These are phyloP conservation scores for Mediolabrus comicus DNA, from an alignment of 108 stramenopile genomes.

Conservation along the genomic window DNA sequence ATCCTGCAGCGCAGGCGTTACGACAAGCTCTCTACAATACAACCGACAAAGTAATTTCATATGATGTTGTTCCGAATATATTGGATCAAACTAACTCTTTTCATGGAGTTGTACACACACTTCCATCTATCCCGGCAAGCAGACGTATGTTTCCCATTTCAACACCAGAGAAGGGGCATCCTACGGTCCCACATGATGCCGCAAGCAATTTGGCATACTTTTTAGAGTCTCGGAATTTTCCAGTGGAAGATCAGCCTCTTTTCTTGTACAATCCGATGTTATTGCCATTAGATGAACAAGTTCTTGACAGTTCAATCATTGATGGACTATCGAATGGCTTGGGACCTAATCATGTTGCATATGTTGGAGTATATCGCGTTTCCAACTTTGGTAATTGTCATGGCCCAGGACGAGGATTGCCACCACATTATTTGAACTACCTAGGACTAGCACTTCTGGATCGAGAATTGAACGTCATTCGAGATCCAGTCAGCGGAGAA, in stretches of 20 bases:
- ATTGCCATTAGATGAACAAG: slow-evolving; percentile 22
- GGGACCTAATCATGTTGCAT: neutral
- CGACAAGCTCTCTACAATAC: neutral
- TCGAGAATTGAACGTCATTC: slow-evolving; percentile 29
- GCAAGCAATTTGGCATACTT: slow-evolving; percentile 38
- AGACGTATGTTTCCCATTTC: neutral
- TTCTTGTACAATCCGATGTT: slow-evolving; percentile 49
- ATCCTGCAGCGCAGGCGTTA: neutral
- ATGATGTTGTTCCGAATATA: slow-evolving; percentile 1
- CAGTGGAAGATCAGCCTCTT: slow-evolving; percentile 42
- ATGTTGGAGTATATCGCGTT: slow-evolving; percentile 37
- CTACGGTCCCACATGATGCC: slow-evolving; percentile 25
- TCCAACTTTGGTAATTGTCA: slow-evolving; percentile 47
- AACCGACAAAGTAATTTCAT: neutral
- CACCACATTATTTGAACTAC: slow-evolving; percentile 31
- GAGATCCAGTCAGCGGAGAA: slow-evolving; percentile 5
- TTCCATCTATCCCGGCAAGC: slow-evolving; percentile 4
- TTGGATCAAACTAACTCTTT: neutral
- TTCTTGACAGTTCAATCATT: slow-evolving; percentile 13
- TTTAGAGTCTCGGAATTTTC: slow-evolving; percentile 21
- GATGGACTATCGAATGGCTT: slow-evolving; percentile 1
- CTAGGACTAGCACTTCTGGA: slow-evolving; percentile 45
- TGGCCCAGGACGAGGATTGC: slow-evolving; percentile 37
- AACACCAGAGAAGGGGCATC: neutral
- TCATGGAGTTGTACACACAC: neutral